phyloP scores from a whole-genome alignment of 306 rosid species.

The Citrullus colocynthis region DNA sequence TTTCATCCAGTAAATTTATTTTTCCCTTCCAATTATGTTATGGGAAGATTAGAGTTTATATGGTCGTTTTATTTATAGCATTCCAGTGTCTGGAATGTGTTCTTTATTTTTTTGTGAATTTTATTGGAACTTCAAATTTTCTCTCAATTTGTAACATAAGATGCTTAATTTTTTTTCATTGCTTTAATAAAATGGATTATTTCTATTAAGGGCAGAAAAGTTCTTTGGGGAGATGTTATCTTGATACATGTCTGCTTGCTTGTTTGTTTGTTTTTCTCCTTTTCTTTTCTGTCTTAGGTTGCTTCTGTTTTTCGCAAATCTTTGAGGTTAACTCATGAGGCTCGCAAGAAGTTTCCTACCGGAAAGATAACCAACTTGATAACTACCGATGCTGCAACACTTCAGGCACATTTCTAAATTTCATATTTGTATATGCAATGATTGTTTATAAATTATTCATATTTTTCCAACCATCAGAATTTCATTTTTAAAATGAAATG shows the following conservation, averaged over 20 bases:
- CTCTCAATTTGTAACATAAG: background rate
- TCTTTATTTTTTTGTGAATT: background rate
- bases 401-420: conserved; percentile 26
- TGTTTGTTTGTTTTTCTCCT: background rate
- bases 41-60: background rate
- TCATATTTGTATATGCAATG: background rate
- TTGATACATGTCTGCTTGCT: background rate
- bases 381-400: background rate
- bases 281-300: background rate
- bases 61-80: background rate
- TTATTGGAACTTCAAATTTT: background rate
- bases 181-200: background rate
- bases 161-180: background rate
- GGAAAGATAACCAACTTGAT: background rate
- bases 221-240: background rate
- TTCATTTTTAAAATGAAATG: background rate
- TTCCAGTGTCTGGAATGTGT: background rate
- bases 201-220: background rate
- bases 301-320: background rate
- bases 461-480: conserved; percentile 22
- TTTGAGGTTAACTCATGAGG: background rate
- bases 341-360: background rate
- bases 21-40: background rate
- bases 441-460: background rate
- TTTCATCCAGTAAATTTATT: background rate